A percentile compares a stretch with the other conserved stretches of the same genome.
Conservation (phyloP, 2,329 filamentous ascomycete species). For the Ambrosiella cleistominuta region DNA sequence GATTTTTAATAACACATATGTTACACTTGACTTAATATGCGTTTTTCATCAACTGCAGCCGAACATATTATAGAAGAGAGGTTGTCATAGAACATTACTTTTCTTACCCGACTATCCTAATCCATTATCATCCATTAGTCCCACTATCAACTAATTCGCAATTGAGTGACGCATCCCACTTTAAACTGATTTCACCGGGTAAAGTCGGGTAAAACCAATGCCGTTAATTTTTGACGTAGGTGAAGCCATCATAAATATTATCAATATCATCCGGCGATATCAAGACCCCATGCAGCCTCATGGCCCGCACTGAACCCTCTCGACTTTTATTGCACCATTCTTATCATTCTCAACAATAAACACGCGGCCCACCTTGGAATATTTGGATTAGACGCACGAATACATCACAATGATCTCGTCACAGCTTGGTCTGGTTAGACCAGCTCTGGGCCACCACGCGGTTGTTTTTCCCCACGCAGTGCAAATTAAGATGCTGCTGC, state of each 20-base stretch:
- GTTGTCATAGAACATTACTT: too few species aligned
- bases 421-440: conserved; percentile 3
- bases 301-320: neutral
- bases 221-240: conserved; percentile 10
- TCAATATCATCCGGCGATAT: neutral
- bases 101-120: too few species aligned
- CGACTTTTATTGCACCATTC: neutral
- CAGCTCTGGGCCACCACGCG: neutral
- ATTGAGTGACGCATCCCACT: neutral
- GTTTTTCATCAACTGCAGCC: too few species aligned
- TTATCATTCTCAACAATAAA: neutral
- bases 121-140: too few species aligned
- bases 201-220: conserved; percentile 2
- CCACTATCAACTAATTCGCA: too few species aligned
- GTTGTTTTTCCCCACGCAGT: neutral
- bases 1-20: too few species aligned
- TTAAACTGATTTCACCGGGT: conserved; percentile 3
- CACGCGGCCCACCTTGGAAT: too few species aligned
- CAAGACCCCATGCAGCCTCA: neutral
- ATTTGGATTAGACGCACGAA: neutral
- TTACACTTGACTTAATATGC: too few species aligned
- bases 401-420: conserved; percentile 1
- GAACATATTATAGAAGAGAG: too few species aligned
- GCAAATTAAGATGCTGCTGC: neutral
- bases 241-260: conserved; percentile 5